Conservation (phyloP, 805 yeast species). For the Millerozyma acaciae region DNA sequence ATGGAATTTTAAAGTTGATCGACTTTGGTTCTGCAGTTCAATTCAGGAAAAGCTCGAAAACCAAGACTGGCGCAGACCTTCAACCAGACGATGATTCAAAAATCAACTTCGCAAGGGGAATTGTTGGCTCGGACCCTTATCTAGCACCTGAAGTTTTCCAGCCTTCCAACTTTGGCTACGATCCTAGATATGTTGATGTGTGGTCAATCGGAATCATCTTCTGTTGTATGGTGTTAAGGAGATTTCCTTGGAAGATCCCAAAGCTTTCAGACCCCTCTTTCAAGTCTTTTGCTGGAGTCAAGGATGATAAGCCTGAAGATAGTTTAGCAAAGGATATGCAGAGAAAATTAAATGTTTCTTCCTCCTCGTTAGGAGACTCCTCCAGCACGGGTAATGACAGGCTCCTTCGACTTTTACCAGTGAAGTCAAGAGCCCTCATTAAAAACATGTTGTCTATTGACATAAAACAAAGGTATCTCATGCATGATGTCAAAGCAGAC, state of each 20-base stretch:
- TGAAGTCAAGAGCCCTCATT: conserved; percentile 57
- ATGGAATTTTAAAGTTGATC: conserved; percentile 79
- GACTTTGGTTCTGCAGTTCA: conserved; percentile 94
- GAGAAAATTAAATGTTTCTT: not conserved
- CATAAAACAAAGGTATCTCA: conserved; percentile 53
- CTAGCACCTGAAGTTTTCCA: conserved; percentile 85
- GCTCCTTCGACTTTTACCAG: conserved; percentile 67
- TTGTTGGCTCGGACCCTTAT: conserved; percentile 95
- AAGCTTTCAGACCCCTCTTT: conserved; percentile 69
- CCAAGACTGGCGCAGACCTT: conserved; percentile 8
- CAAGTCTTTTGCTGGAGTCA: conserved; percentile 50
- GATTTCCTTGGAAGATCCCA: conserved; percentile 98
- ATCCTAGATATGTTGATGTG: conserved; percentile 83
- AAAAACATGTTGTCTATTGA: conserved; percentile 61
- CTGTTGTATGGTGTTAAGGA: conserved; percentile 80
- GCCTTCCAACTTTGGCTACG: conserved; percentile 49
- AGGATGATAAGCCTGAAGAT: conserved; percentile 9
- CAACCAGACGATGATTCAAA: conserved; percentile 45
- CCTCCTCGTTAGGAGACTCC: not conserved
- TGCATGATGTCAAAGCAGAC: conserved; percentile 54
- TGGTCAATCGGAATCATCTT: conserved; percentile 94
- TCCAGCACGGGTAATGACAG: conserved; percentile 62
- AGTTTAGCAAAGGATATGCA: conserved; percentile 11
- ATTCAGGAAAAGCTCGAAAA: conserved; percentile 52
- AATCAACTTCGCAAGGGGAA: conserved; percentile 65